A percentile compares a stretch with the other conserved stretches of the same genome.
Conservation (phyloP, 306 rosid species). For the Acmispon strigosus region DNA sequence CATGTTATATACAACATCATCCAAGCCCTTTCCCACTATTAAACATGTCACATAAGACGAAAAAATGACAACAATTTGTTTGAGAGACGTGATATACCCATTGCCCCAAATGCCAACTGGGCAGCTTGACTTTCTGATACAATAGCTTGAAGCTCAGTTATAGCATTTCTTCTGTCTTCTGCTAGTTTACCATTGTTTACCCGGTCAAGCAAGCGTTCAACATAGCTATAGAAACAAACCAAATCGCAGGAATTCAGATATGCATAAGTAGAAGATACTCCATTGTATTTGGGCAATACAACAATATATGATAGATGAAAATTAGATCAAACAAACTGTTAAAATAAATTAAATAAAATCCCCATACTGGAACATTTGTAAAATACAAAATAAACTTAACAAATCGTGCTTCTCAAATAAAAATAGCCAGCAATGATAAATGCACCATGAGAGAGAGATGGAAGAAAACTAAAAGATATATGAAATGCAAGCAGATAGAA, state of each 20-base stretch:
- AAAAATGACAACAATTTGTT: neutral
- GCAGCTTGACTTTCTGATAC: constrained; percentile 60
- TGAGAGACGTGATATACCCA: constrained; percentile 42
- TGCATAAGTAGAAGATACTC: neutral
- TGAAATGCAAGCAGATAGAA: no score
- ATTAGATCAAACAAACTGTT: neutral
- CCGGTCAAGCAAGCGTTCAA: constrained; percentile 76
- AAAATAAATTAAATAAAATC: neutral
- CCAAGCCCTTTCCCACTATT: no score
- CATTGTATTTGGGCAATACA: neutral
- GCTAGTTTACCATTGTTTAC: constrained; percentile 80
- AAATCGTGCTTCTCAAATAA: no score
- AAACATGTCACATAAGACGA: neutral
- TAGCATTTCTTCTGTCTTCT: constrained; percentile 76
- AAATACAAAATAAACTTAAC: no score
- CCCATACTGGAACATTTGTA: neutral
- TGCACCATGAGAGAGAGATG: no score
- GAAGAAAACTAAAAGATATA: no score
- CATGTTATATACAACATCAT: neutral
- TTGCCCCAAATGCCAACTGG: constrained; percentile 83
- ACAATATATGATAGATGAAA: neutral
- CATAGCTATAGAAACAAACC: constrained; percentile 40
- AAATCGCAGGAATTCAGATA: neutral
- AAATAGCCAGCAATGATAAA: no score
- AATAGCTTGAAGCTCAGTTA: constrained; percentile 69